Conservation (phyloP, 768 basidiomycete genomes). For the Lactifluus piperatus region DNA sequence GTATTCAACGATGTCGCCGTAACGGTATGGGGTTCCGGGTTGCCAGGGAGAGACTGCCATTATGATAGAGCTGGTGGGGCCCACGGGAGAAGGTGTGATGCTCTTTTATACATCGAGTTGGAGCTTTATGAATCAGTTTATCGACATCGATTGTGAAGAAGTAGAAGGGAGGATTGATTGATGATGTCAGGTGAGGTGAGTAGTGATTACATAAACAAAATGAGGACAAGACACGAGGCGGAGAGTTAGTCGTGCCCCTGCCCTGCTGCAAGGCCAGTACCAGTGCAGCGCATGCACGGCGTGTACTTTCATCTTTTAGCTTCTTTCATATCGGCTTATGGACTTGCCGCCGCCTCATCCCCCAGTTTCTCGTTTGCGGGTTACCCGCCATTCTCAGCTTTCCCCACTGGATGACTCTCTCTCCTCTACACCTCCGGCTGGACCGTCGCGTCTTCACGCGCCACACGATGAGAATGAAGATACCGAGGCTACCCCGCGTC, state of each 20-base stretch:
- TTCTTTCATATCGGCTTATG: slow-evolving; percentile 10
- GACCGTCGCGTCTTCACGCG: slow-evolving; percentile 16
- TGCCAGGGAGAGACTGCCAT: slow-evolving; percentile 45
- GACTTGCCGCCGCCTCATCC: slow-evolving; percentile 7
- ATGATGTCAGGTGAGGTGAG: background rate
- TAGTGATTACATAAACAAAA: slow-evolving; percentile 4
- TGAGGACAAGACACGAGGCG: background rate
- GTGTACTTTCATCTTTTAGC: background rate
- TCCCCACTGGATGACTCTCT: slow-evolving; percentile 6
- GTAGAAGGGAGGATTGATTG: background rate
- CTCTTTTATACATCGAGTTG: background rate
- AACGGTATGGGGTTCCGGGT: slow-evolving; percentile 52
- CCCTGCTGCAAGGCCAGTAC: background rate
- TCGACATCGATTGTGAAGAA: background rate
- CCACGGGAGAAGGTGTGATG: background rate
- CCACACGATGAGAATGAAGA: slow-evolving; percentile 16
- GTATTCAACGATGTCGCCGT: slow-evolving; percentile 46
- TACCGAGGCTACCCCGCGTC: slow-evolving; percentile 16
- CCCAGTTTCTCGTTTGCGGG: slow-evolving; percentile 7
- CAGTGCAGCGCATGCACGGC: background rate
- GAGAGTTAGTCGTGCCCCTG: background rate
- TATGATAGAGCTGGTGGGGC: background rate
- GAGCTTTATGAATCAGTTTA: background rate
- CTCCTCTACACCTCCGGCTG: slow-evolving; percentile 16
- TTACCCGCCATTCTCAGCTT: slow-evolving; percentile 10